A percentile compares a stretch with the other conserved stretches of the same genome.
These are phyloP conservation scores for Trametopsis cervina DNA, from an alignment of 768 basidiomycete genomes.

Conservation along the genomic window DNA sequence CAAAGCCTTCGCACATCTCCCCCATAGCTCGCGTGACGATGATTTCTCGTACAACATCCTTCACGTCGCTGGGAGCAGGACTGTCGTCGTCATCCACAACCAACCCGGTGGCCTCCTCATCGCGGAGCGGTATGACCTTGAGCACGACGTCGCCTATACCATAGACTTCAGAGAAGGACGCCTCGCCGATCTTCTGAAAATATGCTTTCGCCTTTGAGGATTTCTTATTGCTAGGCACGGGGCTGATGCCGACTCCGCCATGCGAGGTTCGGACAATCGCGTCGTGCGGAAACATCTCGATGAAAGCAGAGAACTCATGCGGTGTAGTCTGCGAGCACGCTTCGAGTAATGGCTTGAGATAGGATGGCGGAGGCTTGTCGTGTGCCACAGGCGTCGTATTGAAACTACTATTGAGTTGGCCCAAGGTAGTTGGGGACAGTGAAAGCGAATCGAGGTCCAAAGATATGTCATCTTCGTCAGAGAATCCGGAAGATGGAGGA, in stretches of 20 bases:
- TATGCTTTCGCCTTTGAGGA: not conserved
- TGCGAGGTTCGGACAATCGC: constrained; percentile 43
- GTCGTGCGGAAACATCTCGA: constrained; percentile 73
- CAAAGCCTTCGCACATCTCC: constrained; percentile 69
- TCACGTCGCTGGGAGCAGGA: constrained; percentile 66
- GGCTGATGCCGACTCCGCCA: constrained; percentile 20
- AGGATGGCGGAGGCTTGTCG: constrained; percentile 29
- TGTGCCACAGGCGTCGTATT: constrained; percentile 6
- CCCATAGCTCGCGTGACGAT: constrained; percentile 75
- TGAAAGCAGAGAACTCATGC: constrained; percentile 78
- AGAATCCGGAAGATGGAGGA: constrained; percentile 49
- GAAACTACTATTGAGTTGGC: constrained; percentile 10
- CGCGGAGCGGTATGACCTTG: constrained; percentile 76
- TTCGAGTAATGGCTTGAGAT: constrained; percentile 56
- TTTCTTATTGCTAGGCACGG: constrained; percentile 13
- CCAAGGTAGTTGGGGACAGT: constrained; percentile 23
- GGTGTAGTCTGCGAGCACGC: constrained; percentile 67
- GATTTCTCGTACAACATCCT: constrained; percentile 76
- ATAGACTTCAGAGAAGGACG: constrained; percentile 95
- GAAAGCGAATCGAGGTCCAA: constrained; percentile 40
- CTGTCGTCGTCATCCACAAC: constrained; percentile 32
- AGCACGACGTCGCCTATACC: constrained; percentile 85
- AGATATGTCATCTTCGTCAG: constrained; percentile 43
- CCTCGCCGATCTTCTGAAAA: constrained; percentile 91
- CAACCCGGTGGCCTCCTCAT: constrained; percentile 29